Evolutionary conservation across 495 filamentous ascomycete species (phyloP), one percentile per base, ranked within the genome.

Genomic region (Parathielavia hyrcaniae): DNA sequence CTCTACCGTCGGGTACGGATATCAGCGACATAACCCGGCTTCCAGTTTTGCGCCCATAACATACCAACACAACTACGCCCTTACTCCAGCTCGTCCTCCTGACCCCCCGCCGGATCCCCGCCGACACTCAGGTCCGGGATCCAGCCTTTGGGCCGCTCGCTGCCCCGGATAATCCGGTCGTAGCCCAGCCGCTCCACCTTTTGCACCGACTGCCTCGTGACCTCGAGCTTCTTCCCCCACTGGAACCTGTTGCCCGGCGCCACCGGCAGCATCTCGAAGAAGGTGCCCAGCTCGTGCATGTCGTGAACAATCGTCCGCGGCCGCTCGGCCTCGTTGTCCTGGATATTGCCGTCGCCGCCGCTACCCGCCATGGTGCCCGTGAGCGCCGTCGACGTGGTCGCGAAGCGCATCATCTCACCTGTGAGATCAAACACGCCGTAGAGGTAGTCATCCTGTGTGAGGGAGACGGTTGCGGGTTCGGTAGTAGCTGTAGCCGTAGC

Each of bases 341-440:
- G n/a, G n/a, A n/a, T n/a, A n/a, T n/a, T n/a, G n/a, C n/a, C n/a
- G n/a, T 55, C 67, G 43, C 57, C 59, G 32, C 36, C n/a, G 9
- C 13, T 40, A 10, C n/a, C 35, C 4, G 82, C 81, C 50, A 85
- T 64, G 23, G 69, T 63, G 17, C 84, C 85, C 48, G 66, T 77
- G 17, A 86, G 83, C 0, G 87, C 87, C 64, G 89, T 86, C 19
- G 81, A 79, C 16, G 88, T 89, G 35, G 96, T 92, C 0, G 89
- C 90, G 71, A 95, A 97, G 32, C 90, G 80, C 93, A 98, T 98
- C 74, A 97, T 79, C 71, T 98, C 93, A 11, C 93, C 93, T 0
- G 87, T 86, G 49, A 97, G 77, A 70, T 98, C 93, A 63, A 96
- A 96, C 9, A 98, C 73, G 6, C 95, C 93, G 59, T 95, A 86